Conservation (phyloP, 2,329 filamentous ascomycete genomes). For the Trichoderma koningii region DNA sequence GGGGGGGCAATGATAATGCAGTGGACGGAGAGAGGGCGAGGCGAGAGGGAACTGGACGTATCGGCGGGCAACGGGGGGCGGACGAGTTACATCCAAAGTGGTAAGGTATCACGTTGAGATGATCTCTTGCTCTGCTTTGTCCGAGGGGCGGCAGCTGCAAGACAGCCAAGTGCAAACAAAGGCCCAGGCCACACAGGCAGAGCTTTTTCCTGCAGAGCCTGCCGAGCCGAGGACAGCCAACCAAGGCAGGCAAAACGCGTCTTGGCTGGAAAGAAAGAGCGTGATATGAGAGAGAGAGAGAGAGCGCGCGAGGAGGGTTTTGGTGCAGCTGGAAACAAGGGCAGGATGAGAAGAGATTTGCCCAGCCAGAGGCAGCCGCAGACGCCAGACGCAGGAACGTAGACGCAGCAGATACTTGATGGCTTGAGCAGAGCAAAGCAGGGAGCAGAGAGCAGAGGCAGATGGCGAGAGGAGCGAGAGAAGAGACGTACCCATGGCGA, state of each 20-base stretch:
- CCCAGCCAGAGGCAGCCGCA: not conserved
- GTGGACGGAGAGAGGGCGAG: slow-evolving; percentile 38
- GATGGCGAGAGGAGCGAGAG: not conserved
- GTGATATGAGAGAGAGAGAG: not conserved
- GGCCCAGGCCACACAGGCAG: slow-evolving; percentile 1
- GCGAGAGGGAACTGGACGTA: slow-evolving; percentile 36
- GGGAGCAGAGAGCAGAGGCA: not conserved
- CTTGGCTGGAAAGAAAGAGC: slow-evolving; percentile 12
- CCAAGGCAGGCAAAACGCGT: slow-evolving; percentile 21
- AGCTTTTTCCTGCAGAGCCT: not conserved
- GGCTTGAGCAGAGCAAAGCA: slow-evolving; percentile 27
- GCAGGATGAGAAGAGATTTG: no score
- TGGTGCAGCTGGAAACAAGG: not conserved
- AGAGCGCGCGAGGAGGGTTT: not conserved
- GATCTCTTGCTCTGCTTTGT: slow-evolving; percentile 19
- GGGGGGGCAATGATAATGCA: slow-evolving; percentile 43
- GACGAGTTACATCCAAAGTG: slow-evolving; percentile 40
- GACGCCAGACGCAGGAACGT: no score
- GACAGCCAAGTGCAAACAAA: not conserved
- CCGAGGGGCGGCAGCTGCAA: not conserved
- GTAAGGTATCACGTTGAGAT: slow-evolving; percentile 43
- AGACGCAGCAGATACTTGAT: not conserved
- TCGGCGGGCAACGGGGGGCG: slow-evolving; percentile 37
- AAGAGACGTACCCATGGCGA: slow-evolving; percentile 33
- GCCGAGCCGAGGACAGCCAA: not conserved